Conservation (phyloP, 768 basidiomycete species). For the Asterophora parasitica region DNA sequence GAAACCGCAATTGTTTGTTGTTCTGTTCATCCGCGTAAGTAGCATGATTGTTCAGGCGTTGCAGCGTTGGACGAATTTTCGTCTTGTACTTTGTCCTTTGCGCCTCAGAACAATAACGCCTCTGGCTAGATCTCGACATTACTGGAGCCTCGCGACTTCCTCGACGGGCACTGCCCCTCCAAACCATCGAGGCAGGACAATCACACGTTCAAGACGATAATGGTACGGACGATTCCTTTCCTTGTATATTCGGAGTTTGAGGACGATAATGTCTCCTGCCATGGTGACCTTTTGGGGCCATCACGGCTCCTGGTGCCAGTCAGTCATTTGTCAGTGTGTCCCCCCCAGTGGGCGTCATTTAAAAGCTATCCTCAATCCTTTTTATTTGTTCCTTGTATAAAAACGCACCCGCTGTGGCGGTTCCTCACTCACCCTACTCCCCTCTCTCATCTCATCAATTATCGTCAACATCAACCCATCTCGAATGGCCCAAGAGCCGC, state of each 20-base stretch:
- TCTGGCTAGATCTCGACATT: background rate
- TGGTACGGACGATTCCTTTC: background rate
- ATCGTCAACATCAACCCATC: background rate
- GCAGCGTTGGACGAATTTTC: background rate
- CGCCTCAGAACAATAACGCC: background rate
- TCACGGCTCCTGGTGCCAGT: background rate
- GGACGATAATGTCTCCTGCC: background rate
- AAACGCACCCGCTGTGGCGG: background rate
- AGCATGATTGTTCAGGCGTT: background rate
- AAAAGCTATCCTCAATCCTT: no score
- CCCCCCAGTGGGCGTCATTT: background rate
- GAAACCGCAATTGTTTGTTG: background rate
- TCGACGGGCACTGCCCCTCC: slow-evolving; percentile 1
- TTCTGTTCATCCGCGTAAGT: background rate
- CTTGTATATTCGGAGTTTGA: background rate
- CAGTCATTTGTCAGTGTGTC: slow-evolving; percentile 1
- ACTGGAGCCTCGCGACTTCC: background rate
- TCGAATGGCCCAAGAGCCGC: background rate
- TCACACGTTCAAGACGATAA: background rate
- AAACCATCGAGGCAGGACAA: background rate
- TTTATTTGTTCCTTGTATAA: background rate
- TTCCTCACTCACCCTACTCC: background rate
- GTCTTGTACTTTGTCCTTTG: background rate
- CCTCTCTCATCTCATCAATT: background rate
- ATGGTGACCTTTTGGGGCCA: background rate